phyloP scores from a whole-genome alignment of 257 asterid species.

The Primulina huaijiensis region DNA sequence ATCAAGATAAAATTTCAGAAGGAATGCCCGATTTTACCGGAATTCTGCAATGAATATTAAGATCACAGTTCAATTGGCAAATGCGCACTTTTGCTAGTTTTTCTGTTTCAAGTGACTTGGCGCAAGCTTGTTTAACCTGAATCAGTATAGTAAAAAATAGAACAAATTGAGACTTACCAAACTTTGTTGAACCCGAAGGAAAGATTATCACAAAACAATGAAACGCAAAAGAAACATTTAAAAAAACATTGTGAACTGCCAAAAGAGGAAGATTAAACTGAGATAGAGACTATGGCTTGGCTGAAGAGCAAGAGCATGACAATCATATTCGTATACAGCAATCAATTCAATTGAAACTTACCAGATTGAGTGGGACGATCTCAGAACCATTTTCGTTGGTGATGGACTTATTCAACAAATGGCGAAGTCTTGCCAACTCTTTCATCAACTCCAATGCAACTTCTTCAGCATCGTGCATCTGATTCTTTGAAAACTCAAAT shows the following conservation, averaged over 20 bases:
- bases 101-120: slow-evolving; percentile 48
- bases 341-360: slow-evolving; percentile 25
- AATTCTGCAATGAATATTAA: slow-evolving; percentile 57
- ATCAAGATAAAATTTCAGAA: slow-evolving; percentile 5
- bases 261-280: not conserved
- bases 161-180: not conserved
- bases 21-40: slow-evolving; percentile 39
- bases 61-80: slow-evolving; percentile 53
- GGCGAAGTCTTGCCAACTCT: slow-evolving; percentile 56
- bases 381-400: slow-evolving; percentile 27
- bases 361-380: slow-evolving; percentile 36
- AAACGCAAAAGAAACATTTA: not conserved
- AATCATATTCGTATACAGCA: slow-evolving; percentile 6
- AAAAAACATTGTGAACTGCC: not conserved
- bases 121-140: slow-evolving; percentile 52
- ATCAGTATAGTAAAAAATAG: slow-evolving; percentile 26
- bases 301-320: slow-evolving; percentile 12
- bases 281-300: not conserved
- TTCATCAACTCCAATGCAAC: slow-evolving; percentile 56
- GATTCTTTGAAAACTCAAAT: slow-evolving; percentile 76
- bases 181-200: no score
- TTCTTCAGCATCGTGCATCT: slow-evolving; percentile 79
- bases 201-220: not conserved
- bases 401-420: slow-evolving; percentile 46
- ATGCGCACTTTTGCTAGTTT: slow-evolving; percentile 54